Evolutionary conservation across 768 basidiomycete species (phyloP), one percentile per base, ranked within the genome.

Genomic region (Kwoniella europaea): DNA sequence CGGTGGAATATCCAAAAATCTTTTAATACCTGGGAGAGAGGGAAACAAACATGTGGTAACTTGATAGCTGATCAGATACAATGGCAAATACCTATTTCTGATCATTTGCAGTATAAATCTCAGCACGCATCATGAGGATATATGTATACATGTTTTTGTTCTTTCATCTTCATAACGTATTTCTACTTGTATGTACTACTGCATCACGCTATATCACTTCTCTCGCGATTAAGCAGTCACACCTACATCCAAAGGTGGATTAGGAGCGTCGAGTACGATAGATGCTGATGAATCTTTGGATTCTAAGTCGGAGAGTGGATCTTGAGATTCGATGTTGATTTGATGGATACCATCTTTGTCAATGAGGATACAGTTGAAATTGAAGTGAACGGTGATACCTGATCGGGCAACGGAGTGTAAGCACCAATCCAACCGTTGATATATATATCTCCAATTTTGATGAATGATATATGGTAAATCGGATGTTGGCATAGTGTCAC

Each of bases 301-400:
- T 35, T 75, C 69, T 24, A 79, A 56, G 3, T 72, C 73, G 9
- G 52, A 61, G 42, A 79, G 69, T 44, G 77, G 79, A 59, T 77
- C 74, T 18, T 69, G 29, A 1, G 67, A 44, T 5, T 53, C 53
- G 42, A 96, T 79, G 78, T 92, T 89, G 67, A 95, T 85, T 75
- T 92, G 91, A 65, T 93, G 87, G 27, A 92, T 87, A 62, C 95
- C 95, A 80, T 95, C 91, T 85, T 91, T 93, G 85, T 97, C 94
- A 42, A 97, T 92, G 13, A 97, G 86, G 82, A 93, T 94, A 74
- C 95, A 90, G 82, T 91, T 93, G 86, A 92, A 96, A 76, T 86
- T 90, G 54, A 89, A 91, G 56, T 75, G 71, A 57, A 82, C 68
- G 18, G 76, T 77, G 15, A 81, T 68, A 71, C 81, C 82, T 82